Percentiles rank a stretch among this genome's conserved stretches.
Evolutionary conservation across 2,329 filamentous ascomycete genomes (phyloP).

Genomic region (Pyrenophora seminiperda): DNA sequence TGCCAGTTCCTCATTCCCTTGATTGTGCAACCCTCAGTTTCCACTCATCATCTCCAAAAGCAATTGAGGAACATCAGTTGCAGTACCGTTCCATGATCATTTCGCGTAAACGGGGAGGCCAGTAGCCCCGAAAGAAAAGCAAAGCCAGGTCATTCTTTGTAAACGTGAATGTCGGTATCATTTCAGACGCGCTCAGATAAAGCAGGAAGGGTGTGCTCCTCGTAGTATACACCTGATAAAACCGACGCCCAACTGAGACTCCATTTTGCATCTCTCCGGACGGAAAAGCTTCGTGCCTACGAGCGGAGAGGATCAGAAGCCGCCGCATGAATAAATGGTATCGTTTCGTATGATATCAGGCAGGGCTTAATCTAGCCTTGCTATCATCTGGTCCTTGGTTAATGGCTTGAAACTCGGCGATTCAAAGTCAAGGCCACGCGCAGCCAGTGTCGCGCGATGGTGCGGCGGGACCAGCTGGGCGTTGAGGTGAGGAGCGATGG

Average conservation of each 20-base stretch:
- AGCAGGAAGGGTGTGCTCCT: constrained; percentile 43
- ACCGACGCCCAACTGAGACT: constrained; percentile 46
- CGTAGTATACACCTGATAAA: constrained; percentile 41
- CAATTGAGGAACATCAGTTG: constrained; percentile 43
- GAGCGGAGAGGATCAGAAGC: constrained; percentile 42
- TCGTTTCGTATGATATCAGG: constrained; percentile 46
- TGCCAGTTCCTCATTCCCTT: constrained; percentile 35
- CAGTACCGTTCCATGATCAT: constrained; percentile 34
- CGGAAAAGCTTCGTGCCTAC: constrained; percentile 39
- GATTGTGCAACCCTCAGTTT: constrained; percentile 37
- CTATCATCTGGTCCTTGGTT: constrained; percentile 95
- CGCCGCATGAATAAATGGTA: constrained; percentile 47
- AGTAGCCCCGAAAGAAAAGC: constrained; percentile 39
- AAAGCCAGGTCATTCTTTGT: constrained; percentile 44
- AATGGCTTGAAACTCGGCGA: constrained; percentile 79
- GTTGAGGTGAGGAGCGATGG: constrained; percentile 90
- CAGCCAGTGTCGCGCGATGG: constrained; percentile 72
- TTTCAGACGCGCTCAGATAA: constrained; percentile 48
- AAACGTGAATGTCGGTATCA: constrained; percentile 46
- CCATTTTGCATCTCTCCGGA: constrained; percentile 42
- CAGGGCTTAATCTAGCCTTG: constrained; percentile 77
- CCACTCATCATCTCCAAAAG: constrained; percentile 36
- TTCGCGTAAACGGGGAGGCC: constrained; percentile 36
- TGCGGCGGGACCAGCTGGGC: constrained; percentile 84
- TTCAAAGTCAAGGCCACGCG: constrained; percentile 87